phyloP scores from a whole-genome alignment of 768 basidiomycete genomes.

The Saitozyma podzolica region DNA sequence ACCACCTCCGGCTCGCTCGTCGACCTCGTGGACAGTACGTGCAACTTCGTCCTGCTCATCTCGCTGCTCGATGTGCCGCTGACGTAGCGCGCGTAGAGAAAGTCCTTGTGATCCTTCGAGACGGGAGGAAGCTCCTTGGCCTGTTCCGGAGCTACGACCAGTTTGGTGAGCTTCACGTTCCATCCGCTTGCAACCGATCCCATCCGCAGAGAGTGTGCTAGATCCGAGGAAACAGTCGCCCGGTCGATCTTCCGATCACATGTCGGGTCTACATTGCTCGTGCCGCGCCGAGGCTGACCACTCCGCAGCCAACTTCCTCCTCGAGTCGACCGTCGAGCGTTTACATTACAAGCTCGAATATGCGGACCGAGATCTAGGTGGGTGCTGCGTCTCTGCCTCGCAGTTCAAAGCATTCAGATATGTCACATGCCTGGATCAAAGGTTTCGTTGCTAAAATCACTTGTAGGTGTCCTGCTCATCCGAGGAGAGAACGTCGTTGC shows the following conservation, averaged over 20 bases:
- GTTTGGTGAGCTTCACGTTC: slow-evolving; percentile 67
- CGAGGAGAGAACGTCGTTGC: slow-evolving; percentile 98
- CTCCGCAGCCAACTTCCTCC: slow-evolving; percentile 85
- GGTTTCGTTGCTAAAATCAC: slow-evolving; percentile 33
- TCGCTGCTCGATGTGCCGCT: slow-evolving; percentile 57
- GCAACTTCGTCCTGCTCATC: slow-evolving; percentile 49
- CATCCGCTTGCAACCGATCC: background rate
- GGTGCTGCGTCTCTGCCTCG: background rate
- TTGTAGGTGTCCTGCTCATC: slow-evolving; percentile 87
- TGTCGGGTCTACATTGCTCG: background rate
- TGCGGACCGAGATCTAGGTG: slow-evolving; percentile 62
- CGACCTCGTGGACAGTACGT: slow-evolving; percentile 98
- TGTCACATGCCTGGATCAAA: background rate
- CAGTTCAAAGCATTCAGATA: background rate
- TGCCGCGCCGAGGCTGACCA: background rate
- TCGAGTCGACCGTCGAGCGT: slow-evolving; percentile 92
- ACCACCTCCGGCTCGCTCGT: slow-evolving; percentile 98
- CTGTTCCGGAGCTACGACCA: slow-evolving; percentile 97
- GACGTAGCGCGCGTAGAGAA: slow-evolving; percentile 66
- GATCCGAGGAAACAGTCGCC: no score
- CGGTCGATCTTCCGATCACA: background rate
- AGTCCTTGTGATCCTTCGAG: slow-evolving; percentile 94
- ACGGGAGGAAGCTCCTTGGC: slow-evolving; percentile 93
- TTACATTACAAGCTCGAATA: slow-evolving; percentile 86
- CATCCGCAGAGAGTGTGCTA: no score